phyloP scores from a whole-genome alignment of 495 filamentous ascomycete species.

The Neurospora discreta region DNA sequence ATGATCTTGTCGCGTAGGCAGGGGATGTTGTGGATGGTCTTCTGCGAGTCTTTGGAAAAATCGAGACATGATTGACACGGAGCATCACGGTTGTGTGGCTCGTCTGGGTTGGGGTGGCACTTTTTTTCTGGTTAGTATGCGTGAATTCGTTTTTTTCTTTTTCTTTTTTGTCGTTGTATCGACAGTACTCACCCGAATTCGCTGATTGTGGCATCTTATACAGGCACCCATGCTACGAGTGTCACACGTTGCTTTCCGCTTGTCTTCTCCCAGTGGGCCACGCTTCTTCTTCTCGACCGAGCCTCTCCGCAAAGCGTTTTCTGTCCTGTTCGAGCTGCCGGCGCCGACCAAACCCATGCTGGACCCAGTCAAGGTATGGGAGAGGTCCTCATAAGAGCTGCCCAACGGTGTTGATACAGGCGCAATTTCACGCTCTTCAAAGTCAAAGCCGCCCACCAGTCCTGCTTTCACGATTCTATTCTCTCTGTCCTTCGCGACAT shows the following conservation, averaged over 20 bases:
- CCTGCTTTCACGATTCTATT: not conserved
- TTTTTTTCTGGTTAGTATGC: not conserved
- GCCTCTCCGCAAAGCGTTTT: not conserved
- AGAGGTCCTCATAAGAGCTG: not conserved
- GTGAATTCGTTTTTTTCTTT: not conserved
- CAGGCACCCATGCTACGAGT: conserved; percentile 31
- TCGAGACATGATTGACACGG: conserved; percentile 26
- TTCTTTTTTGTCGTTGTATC: not conserved
- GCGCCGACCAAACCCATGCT: not conserved
- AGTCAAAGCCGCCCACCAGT: not conserved
- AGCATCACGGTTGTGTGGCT: conserved; percentile 18
- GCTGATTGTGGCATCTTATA: conserved; percentile 33
- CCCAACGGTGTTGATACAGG: not conserved
- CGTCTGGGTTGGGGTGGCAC: conserved; percentile 13
- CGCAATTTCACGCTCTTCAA: not conserved
- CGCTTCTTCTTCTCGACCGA: conserved; percentile 6
- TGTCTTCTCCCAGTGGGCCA: conserved; percentile 2
- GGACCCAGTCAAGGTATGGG: not conserved
- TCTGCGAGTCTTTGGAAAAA: conserved; percentile 28
- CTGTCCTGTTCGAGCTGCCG: not conserved
- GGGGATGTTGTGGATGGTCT: conserved; percentile 31
- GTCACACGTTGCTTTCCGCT: conserved; percentile 21
- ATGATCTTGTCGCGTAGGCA: conserved; percentile 31
- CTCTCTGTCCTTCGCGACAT: not conserved
- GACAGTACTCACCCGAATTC: conserved; percentile 25